These are phyloP conservation scores for Penicillium sp. DNA, from an alignment of 2,329 filamentous ascomycete species.

Conservation along the genomic window DNA sequence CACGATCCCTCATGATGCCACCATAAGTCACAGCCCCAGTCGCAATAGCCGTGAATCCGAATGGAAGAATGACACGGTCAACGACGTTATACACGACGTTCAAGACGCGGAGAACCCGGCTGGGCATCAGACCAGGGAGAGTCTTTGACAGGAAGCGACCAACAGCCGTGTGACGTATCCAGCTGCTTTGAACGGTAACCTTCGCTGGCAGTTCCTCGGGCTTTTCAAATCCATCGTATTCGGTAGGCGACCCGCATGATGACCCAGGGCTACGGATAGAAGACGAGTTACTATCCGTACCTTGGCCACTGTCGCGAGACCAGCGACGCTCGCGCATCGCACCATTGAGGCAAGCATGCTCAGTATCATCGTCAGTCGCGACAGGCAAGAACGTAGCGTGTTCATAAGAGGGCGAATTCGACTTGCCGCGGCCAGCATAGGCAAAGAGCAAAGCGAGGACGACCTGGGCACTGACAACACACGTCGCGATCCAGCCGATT, in stretches of 20 bases:
- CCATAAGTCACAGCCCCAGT: slow-evolving; percentile 69
- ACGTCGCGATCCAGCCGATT: slow-evolving; percentile 74
- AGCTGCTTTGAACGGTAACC: slow-evolving; percentile 24
- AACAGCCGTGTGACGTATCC: slow-evolving; percentile 41
- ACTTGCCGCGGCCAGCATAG: slow-evolving; percentile 45
- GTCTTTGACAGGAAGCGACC: slow-evolving; percentile 47
- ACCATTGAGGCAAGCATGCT: slow-evolving; percentile 33
- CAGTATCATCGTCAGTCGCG: slow-evolving; percentile 43
- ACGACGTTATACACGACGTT: slow-evolving; percentile 56
- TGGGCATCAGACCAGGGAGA: slow-evolving; percentile 50
- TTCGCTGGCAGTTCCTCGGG: slow-evolving; percentile 40
- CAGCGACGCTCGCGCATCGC: slow-evolving; percentile 44
- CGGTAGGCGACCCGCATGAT: slow-evolving; percentile 42
- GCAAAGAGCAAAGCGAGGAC: slow-evolving; percentile 58
- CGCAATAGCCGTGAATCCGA: slow-evolving; percentile 64
- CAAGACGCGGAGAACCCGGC: slow-evolving; percentile 50
- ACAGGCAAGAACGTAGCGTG: slow-evolving; percentile 55
- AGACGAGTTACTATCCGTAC: slow-evolving; percentile 60
- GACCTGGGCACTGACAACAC: slow-evolving; percentile 61
- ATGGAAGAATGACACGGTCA: slow-evolving; percentile 66
- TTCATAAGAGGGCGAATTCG: slow-evolving; percentile 37
- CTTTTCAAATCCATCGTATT: slow-evolving; percentile 45
- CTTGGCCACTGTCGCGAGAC: slow-evolving; percentile 65
- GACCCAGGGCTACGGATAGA: slow-evolving; percentile 61
- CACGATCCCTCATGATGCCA: slow-evolving; percentile 65